Conservation (phyloP, 1,284 basidiomycete species). For the Caloboletus inedulis region DNA sequence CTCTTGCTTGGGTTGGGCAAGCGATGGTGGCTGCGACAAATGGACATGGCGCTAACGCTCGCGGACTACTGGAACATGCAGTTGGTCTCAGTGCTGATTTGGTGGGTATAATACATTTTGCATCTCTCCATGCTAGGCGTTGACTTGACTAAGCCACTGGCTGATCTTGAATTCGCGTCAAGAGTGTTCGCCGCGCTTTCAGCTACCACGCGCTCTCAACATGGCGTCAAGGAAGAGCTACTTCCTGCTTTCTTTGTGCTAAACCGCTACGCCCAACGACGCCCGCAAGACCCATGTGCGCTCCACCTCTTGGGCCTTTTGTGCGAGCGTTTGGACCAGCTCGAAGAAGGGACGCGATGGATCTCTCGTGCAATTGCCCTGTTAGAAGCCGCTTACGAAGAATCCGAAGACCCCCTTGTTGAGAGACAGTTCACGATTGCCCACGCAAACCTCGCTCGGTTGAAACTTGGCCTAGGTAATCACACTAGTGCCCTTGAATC, state of each 20-base stretch:
- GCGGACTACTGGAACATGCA: conserved; percentile 80
- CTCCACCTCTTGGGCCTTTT: conserved; percentile 86
- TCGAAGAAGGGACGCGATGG: conserved; percentile 57
- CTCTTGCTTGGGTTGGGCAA: conserved; percentile 92
- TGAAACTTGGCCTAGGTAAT: conserved; percentile 62
- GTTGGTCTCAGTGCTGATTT: conserved; percentile 67
- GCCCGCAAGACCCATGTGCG: conserved; percentile 70
- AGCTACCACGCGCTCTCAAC: conserved; percentile 25
- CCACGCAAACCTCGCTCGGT: conserved; percentile 78
- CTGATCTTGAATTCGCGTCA: conserved; percentile 78
- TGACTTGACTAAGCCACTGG: conserved; percentile 59
- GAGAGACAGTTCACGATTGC: conserved; percentile 83
- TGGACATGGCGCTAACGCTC: conserved; percentile 62
- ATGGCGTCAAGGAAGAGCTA: conserved; percentile 42
- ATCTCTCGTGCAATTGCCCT: conserved; percentile 67
- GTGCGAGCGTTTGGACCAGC: conserved; percentile 79
- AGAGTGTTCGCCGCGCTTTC: conserved; percentile 55
- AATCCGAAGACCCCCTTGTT: conserved; percentile 72
- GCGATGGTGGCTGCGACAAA: conserved; percentile 75
- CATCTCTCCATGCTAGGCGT: background rate
- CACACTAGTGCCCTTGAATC: conserved; percentile 64
- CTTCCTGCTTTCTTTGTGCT: conserved; percentile 81
- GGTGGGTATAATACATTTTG: conserved; percentile 44
- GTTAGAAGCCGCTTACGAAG: conserved; percentile 87
- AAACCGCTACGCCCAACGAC: conserved; percentile 69